Percentiles rank a stretch among this genome's conserved stretches.
These are phyloP conservation scores for Neurospora sp. DNA, from an alignment of 495 filamentous ascomycete species.

Conservation along the genomic window DNA sequence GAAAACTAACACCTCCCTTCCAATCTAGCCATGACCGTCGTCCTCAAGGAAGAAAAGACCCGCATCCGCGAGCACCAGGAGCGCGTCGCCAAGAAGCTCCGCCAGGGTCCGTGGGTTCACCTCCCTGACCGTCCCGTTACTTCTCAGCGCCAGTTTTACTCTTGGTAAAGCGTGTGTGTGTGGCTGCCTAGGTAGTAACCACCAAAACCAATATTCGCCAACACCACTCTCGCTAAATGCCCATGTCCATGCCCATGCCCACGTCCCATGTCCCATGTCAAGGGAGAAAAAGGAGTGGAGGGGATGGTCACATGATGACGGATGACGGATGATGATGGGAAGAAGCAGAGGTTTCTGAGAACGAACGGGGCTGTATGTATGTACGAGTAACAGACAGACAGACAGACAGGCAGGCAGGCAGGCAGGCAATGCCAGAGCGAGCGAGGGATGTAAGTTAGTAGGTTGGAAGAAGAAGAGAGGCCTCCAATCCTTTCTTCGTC, in stretches of 20 bases:
- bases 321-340: neutral
- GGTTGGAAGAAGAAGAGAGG: neutral
- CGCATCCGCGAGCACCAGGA: slow-evolving; percentile 70
- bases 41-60: slow-evolving; percentile 90
- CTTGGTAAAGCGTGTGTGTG: slow-evolving; percentile 49
- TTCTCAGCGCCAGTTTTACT: slow-evolving; percentile 77
- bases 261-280: neutral
- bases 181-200: too few species aligned
- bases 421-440: neutral
- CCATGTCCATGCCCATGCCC: neutral
- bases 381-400: neutral
- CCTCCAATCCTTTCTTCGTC: neutral
- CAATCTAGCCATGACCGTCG: slow-evolving; percentile 54
- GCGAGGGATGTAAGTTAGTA: neutral
- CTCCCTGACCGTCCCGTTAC: slow-evolving; percentile 70
- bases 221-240: neutral
- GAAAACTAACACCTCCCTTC: slow-evolving; percentile 3
- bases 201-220: too few species aligned
- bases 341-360: neutral
- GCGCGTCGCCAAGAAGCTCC: slow-evolving; percentile 57
- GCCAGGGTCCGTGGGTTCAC: slow-evolving; percentile 70
- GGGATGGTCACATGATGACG: neutral
- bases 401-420: neutral
- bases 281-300: neutral
- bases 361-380: neutral